A percentile compares a stretch with the other conserved stretches of the same genome.
phyloP scores from a whole-genome alignment of 768 basidiomycete genomes.

The Pulveroboletus sp. region DNA sequence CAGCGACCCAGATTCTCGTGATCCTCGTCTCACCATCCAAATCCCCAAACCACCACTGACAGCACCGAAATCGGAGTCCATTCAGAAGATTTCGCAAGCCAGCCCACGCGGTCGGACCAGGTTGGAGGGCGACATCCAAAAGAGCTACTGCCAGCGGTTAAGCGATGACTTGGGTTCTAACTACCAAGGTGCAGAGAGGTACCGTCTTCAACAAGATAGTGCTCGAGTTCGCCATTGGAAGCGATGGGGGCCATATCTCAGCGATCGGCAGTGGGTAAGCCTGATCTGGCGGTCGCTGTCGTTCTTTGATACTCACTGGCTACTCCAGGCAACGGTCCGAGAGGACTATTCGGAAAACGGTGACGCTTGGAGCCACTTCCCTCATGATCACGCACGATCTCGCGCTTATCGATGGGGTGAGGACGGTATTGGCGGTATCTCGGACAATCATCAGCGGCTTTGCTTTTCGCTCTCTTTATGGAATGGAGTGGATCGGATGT shows the following conservation, averaged over 20 bases:
- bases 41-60: slow-evolving; percentile 59
- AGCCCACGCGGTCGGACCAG: slow-evolving; percentile 23
- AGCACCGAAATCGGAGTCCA: slow-evolving; percentile 28
- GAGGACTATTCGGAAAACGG: slow-evolving; percentile 98
- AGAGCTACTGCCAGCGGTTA: slow-evolving; percentile 60
- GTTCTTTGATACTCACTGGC: slow-evolving; percentile 10
- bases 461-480: slow-evolving; percentile 90
- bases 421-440: slow-evolving; percentile 95
- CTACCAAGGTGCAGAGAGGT: slow-evolving; percentile 79
- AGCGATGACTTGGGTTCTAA: slow-evolving; percentile 57
- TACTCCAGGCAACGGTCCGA: slow-evolving; percentile 84
- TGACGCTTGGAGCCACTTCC: slow-evolving; percentile 94
- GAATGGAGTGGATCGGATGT: slow-evolving; percentile 91
- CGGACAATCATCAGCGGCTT: slow-evolving; percentile 93
- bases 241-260: slow-evolving; percentile 96
- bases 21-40: slow-evolving; percentile 54
- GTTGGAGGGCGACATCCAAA: slow-evolving; percentile 20
- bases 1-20: slow-evolving; percentile 27
- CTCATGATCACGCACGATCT: slow-evolving; percentile 88
- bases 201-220: slow-evolving; percentile 81
- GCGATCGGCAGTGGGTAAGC: slow-evolving; percentile 94
- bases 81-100: slow-evolving; percentile 45
- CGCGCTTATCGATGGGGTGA: slow-evolving; percentile 99
- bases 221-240: slow-evolving; percentile 90
- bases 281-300: neutral